Conservation (phyloP, 179 eudicot genomes). For the Gypsophila paniculata region DNA sequence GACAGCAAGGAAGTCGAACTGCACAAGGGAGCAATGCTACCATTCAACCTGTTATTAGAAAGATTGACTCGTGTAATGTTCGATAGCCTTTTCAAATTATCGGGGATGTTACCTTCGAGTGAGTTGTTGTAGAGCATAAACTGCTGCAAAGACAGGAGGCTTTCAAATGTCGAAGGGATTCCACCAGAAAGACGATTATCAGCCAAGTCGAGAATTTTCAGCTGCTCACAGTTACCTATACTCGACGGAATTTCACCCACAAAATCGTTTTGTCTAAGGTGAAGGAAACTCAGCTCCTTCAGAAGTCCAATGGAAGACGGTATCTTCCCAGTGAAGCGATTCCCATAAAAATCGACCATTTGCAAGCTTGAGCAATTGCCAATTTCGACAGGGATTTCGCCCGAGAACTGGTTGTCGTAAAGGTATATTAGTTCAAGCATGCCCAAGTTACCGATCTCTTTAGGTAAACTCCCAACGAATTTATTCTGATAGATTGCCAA, state of each 20-base stretch:
- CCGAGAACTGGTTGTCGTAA: slow-evolving; percentile 74
- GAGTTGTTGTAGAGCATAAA: slow-evolving; percentile 92
- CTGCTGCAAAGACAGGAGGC: slow-evolving; percentile 51
- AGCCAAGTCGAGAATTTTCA: slow-evolving; percentile 70
- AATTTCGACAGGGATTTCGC: slow-evolving; percentile 71
- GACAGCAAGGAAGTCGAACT: slow-evolving; percentile 66
- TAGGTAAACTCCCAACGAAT: slow-evolving; percentile 58
- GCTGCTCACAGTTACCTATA: slow-evolving; percentile 62
- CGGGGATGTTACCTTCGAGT: slow-evolving; percentile 70
- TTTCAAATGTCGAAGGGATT: slow-evolving; percentile 58
- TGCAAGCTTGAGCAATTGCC: slow-evolving; percentile 90
- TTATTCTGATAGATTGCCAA: slow-evolving; percentile 64
- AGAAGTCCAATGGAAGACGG: slow-evolving; percentile 63
- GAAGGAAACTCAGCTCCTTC: slow-evolving; percentile 55
- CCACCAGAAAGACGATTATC: slow-evolving; percentile 73
- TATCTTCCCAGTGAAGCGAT: slow-evolving; percentile 56
- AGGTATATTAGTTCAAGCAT: slow-evolving; percentile 55
- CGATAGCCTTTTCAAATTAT: slow-evolving; percentile 40
- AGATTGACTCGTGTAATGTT: slow-evolving; percentile 80
- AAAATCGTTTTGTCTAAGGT: slow-evolving; percentile 72
- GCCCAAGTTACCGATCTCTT: slow-evolving; percentile 65
- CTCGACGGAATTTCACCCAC: slow-evolving; percentile 68
- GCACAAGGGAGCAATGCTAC: slow-evolving; percentile 75
- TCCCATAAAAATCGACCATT: slow-evolving; percentile 84
- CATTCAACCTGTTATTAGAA: slow-evolving; percentile 67